Percentiles rank a stretch among this genome's conserved stretches.
Evolutionary conservation across 306 rosid genomes (phyloP).

Genomic region (Citrullus mucosospermus): DNA sequence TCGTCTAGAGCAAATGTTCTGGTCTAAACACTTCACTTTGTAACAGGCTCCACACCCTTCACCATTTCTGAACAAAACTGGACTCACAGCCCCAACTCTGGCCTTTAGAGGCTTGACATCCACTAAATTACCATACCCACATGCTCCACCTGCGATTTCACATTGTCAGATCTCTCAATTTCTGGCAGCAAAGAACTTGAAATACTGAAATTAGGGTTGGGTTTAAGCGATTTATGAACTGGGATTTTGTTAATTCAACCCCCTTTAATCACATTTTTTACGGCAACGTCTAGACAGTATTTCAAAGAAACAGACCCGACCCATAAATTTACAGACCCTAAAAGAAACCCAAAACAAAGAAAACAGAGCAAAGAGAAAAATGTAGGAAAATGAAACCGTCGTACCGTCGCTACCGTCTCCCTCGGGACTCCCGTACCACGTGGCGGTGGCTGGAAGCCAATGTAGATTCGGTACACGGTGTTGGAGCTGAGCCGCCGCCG

Average conservation of each 20-base stretch:
- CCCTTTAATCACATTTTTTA: neutral
- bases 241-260: neutral
- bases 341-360: neutral
- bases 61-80: conserved; percentile 52
- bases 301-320: neutral
- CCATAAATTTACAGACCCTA: neutral
- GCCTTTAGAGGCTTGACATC: conserved; percentile 79
- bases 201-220: neutral
- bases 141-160: conserved; percentile 64
- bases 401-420: conserved; percentile 96
- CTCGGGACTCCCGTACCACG: conserved; percentile 91
- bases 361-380: neutral
- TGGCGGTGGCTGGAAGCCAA: conserved; percentile 75
- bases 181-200: neutral
- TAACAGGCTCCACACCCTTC: conserved; percentile 92
- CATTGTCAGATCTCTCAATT: neutral
- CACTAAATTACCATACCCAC: conserved; percentile 78
- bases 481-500: conserved; percentile 15
- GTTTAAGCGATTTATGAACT: neutral
- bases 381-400: neutral
- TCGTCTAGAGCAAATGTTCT: conserved; percentile 51
- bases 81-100: conserved; percentile 80
- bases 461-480: conserved; percentile 24
- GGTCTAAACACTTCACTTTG: conserved; percentile 74
- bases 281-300: neutral